Conservation (phyloP, 352 stramenopile species). For the Globisporangium yorkense region DNA sequence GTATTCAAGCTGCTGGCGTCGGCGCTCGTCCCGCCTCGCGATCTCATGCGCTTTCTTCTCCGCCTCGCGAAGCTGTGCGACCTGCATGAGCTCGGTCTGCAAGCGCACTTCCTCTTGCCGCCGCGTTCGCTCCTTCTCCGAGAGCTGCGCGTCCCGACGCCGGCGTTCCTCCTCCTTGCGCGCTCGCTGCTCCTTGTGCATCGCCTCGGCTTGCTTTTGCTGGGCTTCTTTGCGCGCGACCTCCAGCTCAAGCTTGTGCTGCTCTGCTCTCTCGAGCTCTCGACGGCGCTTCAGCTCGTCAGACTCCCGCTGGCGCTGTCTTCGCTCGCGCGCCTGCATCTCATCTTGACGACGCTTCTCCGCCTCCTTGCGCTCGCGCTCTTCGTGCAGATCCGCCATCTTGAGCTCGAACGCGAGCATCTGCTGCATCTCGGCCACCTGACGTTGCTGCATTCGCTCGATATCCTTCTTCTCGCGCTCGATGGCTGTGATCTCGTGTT, state of each 20-base stretch:
- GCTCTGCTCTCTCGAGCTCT: slow-evolving; percentile 51
- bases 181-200: slow-evolving; percentile 36
- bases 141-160: slow-evolving; percentile 31
- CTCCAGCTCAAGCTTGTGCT: slow-evolving; percentile 44
- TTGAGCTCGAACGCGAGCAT: slow-evolving; percentile 63
- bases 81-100: slow-evolving; percentile 38
- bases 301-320: slow-evolving; percentile 34
- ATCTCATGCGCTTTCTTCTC: slow-evolving; percentile 42
- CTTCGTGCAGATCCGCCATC: slow-evolving; percentile 44
- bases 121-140: slow-evolving; percentile 43
- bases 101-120: slow-evolving; percentile 51
- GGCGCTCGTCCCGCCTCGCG: slow-evolving; percentile 31
- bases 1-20: slow-evolving; percentile 38
- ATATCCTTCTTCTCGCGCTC: slow-evolving; percentile 62
- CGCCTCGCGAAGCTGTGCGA: slow-evolving; percentile 40
- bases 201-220: slow-evolving; percentile 34
- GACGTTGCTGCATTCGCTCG: slow-evolving; percentile 63
- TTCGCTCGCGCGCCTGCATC: slow-evolving; percentile 27
- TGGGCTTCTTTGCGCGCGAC: slow-evolving; percentile 28
- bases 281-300: slow-evolving; percentile 42
- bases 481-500: slow-evolving; percentile 48
- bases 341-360: slow-evolving; percentile 47
- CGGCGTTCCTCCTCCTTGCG: slow-evolving; percentile 50
- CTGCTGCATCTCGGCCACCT: slow-evolving; percentile 67
- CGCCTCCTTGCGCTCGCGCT: slow-evolving; percentile 44